These are phyloP conservation scores for Cymbopogon citratus DNA, from an alignment of 176 grass and related monocot species.

Conservation along the genomic window DNA sequence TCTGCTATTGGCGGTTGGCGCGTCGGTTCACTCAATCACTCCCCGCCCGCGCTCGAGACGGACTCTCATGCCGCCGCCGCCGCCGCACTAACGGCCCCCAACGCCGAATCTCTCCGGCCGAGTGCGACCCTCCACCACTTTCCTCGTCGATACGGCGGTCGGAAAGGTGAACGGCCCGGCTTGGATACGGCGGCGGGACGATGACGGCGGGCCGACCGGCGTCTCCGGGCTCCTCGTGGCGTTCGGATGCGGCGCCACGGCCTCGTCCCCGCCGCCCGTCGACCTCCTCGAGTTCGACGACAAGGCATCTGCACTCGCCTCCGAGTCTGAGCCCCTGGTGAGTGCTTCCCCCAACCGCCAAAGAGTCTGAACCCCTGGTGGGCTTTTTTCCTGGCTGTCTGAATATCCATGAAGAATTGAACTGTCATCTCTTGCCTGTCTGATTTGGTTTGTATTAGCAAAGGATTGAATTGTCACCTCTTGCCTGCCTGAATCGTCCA, in stretches of 20 bases:
- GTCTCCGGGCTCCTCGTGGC: constrained; percentile 31
- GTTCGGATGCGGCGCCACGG: constrained; percentile 35
- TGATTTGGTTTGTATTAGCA: not conserved
- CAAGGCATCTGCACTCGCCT: constrained; percentile 45
- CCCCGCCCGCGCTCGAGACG: too few species aligned
- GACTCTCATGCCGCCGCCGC: too few species aligned
- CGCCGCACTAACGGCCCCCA: too few species aligned
- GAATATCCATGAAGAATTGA: too few species aligned
- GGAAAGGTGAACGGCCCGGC: constrained; percentile 57
- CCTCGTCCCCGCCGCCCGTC: constrained; percentile 42
- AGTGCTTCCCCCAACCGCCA: not conserved
- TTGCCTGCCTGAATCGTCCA: not conserved
- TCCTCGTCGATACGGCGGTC: too few species aligned
- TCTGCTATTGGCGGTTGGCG: too few species aligned
- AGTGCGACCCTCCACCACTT: too few species aligned
- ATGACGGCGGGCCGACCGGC: constrained; percentile 5
- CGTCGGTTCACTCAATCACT: too few species aligned
- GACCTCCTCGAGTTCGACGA: constrained; percentile 72
- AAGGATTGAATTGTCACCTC: not conserved
- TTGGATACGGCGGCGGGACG: constrained; percentile 51
- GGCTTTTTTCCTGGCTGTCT: too few species aligned
- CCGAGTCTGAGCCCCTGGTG: constrained; percentile 59
- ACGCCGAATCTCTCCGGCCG: too few species aligned
- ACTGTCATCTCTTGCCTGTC: too few species aligned
- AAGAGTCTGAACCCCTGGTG: too few species aligned